These are phyloP conservation scores for Chaetomium globosum DNA, from an alignment of 2,329 filamentous ascomycete genomes.

Conservation along the genomic window DNA sequence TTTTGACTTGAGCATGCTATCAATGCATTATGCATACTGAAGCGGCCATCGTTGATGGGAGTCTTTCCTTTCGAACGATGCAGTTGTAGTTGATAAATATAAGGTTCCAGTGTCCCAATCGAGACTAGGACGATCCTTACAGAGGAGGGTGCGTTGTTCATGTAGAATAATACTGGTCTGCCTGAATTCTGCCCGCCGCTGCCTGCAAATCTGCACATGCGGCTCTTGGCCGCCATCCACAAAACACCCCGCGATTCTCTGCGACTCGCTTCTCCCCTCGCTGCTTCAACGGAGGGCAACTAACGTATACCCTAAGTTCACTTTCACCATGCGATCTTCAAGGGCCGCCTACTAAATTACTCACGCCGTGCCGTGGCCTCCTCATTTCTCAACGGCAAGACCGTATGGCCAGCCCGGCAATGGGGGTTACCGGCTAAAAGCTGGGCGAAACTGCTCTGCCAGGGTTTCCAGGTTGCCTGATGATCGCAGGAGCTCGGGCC, in stretches of 20 bases:
- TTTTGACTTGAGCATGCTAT: neutral
- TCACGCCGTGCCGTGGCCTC: neutral
- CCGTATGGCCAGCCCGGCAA: neutral
- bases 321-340: neutral
- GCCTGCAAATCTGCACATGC: neutral
- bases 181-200: neutral
- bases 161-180: neutral
- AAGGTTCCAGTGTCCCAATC: neutral
- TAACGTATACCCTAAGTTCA: neutral
- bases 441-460: neutral
- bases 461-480: neutral
- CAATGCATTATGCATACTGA: neutral
- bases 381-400: neutral
- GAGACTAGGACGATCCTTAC: neutral
- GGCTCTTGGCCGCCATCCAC: slow-evolving; percentile 13
- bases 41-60: neutral
- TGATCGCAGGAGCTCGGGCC: slow-evolving; percentile 1
- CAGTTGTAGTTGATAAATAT: neutral
- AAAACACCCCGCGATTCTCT: neutral
- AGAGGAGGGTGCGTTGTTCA: neutral
- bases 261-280: neutral
- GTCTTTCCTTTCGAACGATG: neutral
- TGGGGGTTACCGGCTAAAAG: slow-evolving; percentile 7
- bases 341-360: neutral
- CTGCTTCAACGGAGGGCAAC: neutral